A percentile compares a stretch with the other conserved stretches of the same genome.
phyloP scores from a whole-genome alignment of 139 green algal genomes.

The Tetraselmis chui region DNA sequence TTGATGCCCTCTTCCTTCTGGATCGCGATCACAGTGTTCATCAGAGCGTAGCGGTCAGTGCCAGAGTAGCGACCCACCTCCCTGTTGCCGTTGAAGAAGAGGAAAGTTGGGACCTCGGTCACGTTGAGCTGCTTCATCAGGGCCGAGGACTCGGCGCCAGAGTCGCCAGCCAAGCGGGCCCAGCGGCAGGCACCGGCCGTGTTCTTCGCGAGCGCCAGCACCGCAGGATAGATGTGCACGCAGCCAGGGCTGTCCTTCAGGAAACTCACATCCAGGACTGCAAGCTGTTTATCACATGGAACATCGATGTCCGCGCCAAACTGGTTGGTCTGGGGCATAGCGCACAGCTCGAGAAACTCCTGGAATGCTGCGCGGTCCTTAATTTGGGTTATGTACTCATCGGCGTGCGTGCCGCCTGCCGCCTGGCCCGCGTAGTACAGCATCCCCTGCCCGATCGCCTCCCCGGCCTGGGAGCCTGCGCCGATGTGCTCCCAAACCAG shows the following conservation, averaged over 20 bases:
- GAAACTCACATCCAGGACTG: slow-evolving; percentile 18
- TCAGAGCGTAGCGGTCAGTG: slow-evolving; percentile 15
- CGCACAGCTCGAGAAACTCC: slow-evolving; percentile 18
- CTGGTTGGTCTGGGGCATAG: background rate
- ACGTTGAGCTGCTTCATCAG: slow-evolving; percentile 14
- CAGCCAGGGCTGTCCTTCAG: slow-evolving; percentile 13
- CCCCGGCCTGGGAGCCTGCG: slow-evolving; percentile 1
- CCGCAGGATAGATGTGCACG: slow-evolving; percentile 26
- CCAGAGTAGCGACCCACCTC: slow-evolving; percentile 14
- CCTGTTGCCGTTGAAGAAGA: slow-evolving; percentile 15
- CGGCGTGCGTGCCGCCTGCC: slow-evolving; percentile 7
- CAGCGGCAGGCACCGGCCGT: slow-evolving; percentile 13
- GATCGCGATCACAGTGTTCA: slow-evolving; percentile 18
- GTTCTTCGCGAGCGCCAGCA: slow-evolving; percentile 27
- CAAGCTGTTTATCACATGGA: slow-evolving; percentile 22
- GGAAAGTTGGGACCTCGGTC: slow-evolving; percentile 17
- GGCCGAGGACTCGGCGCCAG: background rate
- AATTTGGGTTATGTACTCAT: slow-evolving; percentile 18
- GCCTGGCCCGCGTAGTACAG: slow-evolving; percentile 20
- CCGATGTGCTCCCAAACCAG: slow-evolving; percentile 25
- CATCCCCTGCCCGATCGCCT: slow-evolving; percentile 13
- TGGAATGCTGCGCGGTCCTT: slow-evolving; percentile 5
- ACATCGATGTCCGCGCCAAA: slow-evolving; percentile 9
- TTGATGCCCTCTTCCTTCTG: slow-evolving; percentile 12
- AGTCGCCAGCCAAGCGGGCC: slow-evolving; percentile 13